Base-by-base conservation (phyloP, 352 stramenopile genomes). In the Pythium guiyangense region DNA sequence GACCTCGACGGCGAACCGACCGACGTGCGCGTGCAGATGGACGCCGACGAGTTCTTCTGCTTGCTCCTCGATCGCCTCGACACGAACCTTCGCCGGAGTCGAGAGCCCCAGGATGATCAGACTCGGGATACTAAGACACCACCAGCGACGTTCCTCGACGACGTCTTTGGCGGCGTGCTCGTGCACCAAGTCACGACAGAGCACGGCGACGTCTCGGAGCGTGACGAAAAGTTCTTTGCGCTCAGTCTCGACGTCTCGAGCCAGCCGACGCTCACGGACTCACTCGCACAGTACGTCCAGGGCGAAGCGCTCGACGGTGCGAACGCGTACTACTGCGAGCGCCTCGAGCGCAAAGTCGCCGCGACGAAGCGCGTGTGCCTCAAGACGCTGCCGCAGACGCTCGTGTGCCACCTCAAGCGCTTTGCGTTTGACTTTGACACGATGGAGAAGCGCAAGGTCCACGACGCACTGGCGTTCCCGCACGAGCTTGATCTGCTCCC, bases 391-490 rank as follows among this genome's bases (percentile, higher is more conserved):
- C 87, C 87, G 0, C 62, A 73, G n/a, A 90, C 77, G 22, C 73
- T 96, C 26, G 80, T 96, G 26, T 85, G 87, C 45, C 81, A 94
- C 45, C 62, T 96, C 17, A 95, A 95, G 62, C 79, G 88, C 17
- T 96, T 96, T 48, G 87, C 94, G 42, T 96, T 97, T 40, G 88
- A 97, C 60, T 92, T 94, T 48, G 77, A 94, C 55, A 83, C 82
- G 17, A 91, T 96, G 82, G 79, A 92, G 54, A 94, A 93, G 55
- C 45, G 88, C 31, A 96, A 96, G 50, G 79, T 96, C 55, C 92
- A 97, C 60, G 85, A 96, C 49, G 78, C 71, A 26, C 54, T 94
- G 14, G 80, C 89, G 51, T 94, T 96, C 43, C 92, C 92, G 0
- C 67, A 77, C 31, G 83, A 94, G 43, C 64, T 98, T 29, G 76